phyloP scores from a whole-genome alignment of 371 early-diverging fungal species.

The Circinella minor region DNA sequence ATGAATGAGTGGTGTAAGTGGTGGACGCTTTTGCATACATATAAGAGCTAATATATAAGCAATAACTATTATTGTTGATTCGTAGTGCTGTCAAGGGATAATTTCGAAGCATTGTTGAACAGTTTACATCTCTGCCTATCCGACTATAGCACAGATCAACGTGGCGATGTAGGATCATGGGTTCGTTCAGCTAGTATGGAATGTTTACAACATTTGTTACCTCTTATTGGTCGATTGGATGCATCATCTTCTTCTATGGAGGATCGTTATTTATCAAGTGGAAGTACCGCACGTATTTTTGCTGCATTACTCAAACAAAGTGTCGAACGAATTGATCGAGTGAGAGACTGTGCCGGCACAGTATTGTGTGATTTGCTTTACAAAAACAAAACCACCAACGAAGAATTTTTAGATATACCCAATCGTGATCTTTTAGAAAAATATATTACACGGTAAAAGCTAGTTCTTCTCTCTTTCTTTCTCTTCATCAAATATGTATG shows the following conservation, averaged over 20 bases:
- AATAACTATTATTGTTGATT: background rate
- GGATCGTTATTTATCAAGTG: conserved; percentile 28
- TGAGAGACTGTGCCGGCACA: conserved; percentile 69
- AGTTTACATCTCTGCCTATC: conserved; percentile 64
- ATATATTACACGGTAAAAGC: conserved; percentile 28
- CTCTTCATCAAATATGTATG: background rate
- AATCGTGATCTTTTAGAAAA: conserved; percentile 28
- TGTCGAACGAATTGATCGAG: conserved; percentile 84
- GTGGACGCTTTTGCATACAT: background rate
- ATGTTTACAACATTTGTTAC: conserved; percentile 55
- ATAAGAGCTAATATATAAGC: no score
- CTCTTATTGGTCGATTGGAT: conserved; percentile 48
- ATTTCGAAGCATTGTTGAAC: conserved; percentile 48
- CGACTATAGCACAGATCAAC: conserved; percentile 88
- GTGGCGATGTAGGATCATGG: conserved; percentile 97
- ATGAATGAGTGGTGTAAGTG: background rate
- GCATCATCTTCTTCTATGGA: background rate
- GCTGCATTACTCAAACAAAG: conserved; percentile 68
- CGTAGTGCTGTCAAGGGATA: conserved; percentile 40
- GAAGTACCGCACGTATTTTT: conserved; percentile 37
- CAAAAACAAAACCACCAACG: conserved; percentile 22
- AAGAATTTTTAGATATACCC: conserved; percentile 21
- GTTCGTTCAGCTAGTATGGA: conserved; percentile 80
- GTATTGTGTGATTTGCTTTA: conserved; percentile 52
- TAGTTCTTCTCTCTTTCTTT: background rate